phyloP scores from a whole-genome alignment of 148 eudicot species.

The Fallopia convolvulus region DNA sequence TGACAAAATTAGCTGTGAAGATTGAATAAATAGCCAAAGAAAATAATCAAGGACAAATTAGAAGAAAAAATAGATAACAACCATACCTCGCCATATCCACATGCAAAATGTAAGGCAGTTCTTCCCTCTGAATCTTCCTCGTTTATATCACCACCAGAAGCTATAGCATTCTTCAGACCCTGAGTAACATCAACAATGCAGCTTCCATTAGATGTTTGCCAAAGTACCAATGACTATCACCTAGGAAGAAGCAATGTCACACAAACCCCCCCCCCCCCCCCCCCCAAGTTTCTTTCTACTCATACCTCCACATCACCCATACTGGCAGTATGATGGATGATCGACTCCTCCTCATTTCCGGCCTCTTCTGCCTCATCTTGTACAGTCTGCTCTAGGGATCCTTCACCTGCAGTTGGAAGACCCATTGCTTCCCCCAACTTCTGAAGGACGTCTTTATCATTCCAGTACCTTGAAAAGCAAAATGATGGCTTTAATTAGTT shows the following conservation, averaged over 20 bases:
- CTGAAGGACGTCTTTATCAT: conserved; percentile 80
- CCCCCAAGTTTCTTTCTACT: not conserved
- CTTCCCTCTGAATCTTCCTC: conserved; percentile 98
- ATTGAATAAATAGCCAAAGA: not conserved
- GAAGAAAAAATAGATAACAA: not conserved
- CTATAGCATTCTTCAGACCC: conserved; percentile 75
- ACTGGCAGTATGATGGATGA: conserved; percentile 95
- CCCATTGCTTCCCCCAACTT: conserved; percentile 99
- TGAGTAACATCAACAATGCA: conserved; percentile 11
- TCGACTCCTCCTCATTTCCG: conserved; percentile 82
- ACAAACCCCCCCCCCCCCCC: too few relatives aligned
- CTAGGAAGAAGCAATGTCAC: not conserved
- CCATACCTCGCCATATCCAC: conserved; percentile 98
- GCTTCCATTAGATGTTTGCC: not conserved
- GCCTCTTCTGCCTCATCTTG: conserved; percentile 65
- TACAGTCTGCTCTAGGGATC: conserved; percentile 43
- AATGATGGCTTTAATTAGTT: not conserved
- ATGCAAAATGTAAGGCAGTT: conserved; percentile 94
- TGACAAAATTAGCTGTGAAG: not conserved
- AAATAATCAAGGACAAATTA: not conserved
- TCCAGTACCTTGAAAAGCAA: conserved; percentile 66
- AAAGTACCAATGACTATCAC: not conserved
- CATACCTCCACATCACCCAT: conserved; percentile 84
- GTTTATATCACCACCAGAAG: conserved; percentile 76
- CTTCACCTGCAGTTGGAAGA: conserved; percentile 63